Evolutionary conservation across 2,329 filamentous ascomycete genomes (phyloP).

Genomic region (Rhynchosporium agropyri): DNA sequence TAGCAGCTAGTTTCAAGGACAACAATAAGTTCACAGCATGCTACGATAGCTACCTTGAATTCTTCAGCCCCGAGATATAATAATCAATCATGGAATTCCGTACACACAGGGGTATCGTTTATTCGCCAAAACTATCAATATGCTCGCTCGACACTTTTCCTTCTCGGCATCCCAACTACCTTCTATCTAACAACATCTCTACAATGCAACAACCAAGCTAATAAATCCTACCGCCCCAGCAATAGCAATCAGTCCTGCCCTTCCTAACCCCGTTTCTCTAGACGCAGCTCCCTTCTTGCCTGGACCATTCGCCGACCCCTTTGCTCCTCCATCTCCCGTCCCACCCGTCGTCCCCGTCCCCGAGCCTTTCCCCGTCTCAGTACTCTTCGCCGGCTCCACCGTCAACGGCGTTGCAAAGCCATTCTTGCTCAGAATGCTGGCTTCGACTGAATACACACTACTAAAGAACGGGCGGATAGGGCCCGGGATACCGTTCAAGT

Average conservation of each 20-base stretch:
- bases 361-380: not conserved
- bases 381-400: not conserved
- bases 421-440: slow-evolving; percentile 11
- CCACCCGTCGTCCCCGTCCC: not conserved
- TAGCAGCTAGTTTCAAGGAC: no score
- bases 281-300: not conserved
- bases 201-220: no score
- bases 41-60: no score
- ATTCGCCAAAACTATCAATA: no score
- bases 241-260: slow-evolving; percentile 3
- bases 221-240: not conserved
- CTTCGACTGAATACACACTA: slow-evolving; percentile 12
- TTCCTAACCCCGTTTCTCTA: not conserved
- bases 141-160: no score
- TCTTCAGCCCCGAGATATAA: no score
- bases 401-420: not conserved
- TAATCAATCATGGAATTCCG: no score
- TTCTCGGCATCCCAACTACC: no score
- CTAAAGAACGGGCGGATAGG: slow-evolving; percentile 10
- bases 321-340: not conserved
- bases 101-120: no score
- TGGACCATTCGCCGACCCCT: not conserved
- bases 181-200: no score
- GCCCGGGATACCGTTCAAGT: slow-evolving; percentile 3
- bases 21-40: no score